Conservation (phyloP, 495 filamentous ascomycete species). For the Penicillium flavigenum region DNA sequence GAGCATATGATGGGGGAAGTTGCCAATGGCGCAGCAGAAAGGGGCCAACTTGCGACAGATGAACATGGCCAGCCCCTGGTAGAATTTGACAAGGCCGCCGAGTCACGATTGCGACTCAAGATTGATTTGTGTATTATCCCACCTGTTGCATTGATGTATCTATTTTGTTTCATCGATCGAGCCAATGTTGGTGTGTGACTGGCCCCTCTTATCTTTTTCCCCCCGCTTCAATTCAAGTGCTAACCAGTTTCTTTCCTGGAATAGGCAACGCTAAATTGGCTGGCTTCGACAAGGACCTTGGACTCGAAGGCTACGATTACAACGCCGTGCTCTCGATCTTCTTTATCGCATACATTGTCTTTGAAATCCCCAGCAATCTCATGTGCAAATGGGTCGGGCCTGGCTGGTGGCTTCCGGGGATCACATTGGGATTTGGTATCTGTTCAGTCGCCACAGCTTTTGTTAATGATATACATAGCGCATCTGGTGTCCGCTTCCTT, state of each 20-base stretch:
- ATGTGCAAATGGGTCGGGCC: conserved; percentile 51
- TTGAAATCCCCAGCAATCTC: conserved; percentile 77
- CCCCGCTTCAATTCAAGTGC: not conserved
- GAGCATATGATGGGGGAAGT: conserved; percentile 22
- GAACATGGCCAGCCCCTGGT: conserved; percentile 56
- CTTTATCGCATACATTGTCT: conserved; percentile 72
- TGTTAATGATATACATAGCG: conserved; percentile 40
- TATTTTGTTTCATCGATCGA: conserved; percentile 58
- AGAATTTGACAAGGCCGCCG: conserved; percentile 58
- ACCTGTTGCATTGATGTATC: conserved; percentile 48
- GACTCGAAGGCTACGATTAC: conserved; percentile 58
- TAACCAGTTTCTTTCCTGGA: conserved; percentile 10
- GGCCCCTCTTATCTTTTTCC: not conserved
- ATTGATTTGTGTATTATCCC: conserved; percentile 50
- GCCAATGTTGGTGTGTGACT: conserved; percentile 57
- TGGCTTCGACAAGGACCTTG: conserved; percentile 46
- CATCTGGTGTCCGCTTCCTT: conserved; percentile 49
- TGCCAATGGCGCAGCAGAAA: conserved; percentile 53
- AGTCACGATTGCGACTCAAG: conserved; percentile 51
- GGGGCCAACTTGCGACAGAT: conserved; percentile 61
- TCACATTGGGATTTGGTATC: conserved; percentile 50
- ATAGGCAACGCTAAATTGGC: conserved; percentile 40
- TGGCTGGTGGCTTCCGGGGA: conserved; percentile 51
- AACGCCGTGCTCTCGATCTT: conserved; percentile 67
- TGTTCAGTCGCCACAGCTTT: conserved; percentile 50